Evolutionary conservation across 176 grass and related monocot species (phyloP).

Genomic region (Oryza brachyantha): DNA sequence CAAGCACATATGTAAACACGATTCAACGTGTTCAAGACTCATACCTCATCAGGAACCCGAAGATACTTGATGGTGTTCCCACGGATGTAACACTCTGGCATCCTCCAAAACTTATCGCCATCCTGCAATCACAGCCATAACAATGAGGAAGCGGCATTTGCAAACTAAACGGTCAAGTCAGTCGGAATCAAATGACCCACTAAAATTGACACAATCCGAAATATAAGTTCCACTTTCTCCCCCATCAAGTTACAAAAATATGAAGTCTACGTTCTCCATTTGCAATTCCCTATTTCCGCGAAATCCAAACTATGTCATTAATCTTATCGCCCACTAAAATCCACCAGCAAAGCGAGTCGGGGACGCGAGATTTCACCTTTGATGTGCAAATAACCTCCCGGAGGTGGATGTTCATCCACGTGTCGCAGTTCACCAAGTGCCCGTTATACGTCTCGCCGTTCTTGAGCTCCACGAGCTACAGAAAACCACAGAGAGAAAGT

Average conservation of each 20-base stretch:
- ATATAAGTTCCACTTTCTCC: not conserved
- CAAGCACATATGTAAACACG: not conserved
- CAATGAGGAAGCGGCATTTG: not conserved
- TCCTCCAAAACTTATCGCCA: conserved; percentile 98
- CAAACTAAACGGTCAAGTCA: not conserved
- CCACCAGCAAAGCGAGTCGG: not conserved
- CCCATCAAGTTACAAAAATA: not conserved
- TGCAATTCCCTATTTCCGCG: not conserved
- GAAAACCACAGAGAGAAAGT: not conserved
- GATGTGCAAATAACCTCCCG: conserved; percentile 99
- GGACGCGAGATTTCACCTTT: conserved; percentile 51
- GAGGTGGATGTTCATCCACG: conserved; percentile 99
- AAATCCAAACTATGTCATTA: not conserved
- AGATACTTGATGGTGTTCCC: conserved; percentile 99
- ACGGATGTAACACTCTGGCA: conserved; percentile 97
- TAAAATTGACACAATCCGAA: too few relatives aligned
- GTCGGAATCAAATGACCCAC: not conserved
- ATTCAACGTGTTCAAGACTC: not conserved
- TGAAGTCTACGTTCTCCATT: not conserved
- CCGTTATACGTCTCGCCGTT: conserved; percentile 98
- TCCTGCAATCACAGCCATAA: conserved; percentile 59
- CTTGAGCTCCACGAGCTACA: conserved; percentile 94
- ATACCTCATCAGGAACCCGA: conserved; percentile 97
- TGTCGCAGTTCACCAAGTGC: conserved; percentile 98
- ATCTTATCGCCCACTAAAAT: not conserved